Conservation (phyloP, 2,329 filamentous ascomycete species). For the Hymenoscyphus scutula region DNA sequence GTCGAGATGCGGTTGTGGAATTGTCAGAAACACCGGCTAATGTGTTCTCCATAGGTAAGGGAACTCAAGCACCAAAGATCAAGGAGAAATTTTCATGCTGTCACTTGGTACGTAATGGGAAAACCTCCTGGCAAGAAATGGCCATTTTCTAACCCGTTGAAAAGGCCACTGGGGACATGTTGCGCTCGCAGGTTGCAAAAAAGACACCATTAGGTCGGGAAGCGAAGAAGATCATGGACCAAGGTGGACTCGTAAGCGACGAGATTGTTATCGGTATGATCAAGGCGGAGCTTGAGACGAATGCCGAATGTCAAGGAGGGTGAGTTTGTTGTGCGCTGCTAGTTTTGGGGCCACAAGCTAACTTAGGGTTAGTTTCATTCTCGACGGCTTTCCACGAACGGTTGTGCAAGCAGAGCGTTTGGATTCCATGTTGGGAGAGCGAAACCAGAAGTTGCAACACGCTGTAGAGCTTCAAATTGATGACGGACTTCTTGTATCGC, state of each 20-base stretch:
- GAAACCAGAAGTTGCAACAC: slow-evolving; percentile 85
- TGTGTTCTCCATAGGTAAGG: slow-evolving; percentile 69
- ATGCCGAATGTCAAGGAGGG: slow-evolving; percentile 96
- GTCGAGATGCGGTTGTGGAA: slow-evolving; percentile 37
- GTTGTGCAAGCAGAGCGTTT: slow-evolving; percentile 93
- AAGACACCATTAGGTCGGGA: slow-evolving; percentile 92
- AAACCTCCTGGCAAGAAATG: neutral
- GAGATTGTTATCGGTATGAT: slow-evolving; percentile 99
- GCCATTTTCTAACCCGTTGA: slow-evolving; percentile 27
- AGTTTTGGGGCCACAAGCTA: slow-evolving; percentile 3
- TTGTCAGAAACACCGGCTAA: slow-evolving; percentile 26
- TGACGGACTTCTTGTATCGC: slow-evolving; percentile 86
- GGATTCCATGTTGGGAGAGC: slow-evolving; percentile 80
- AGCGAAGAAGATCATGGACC: slow-evolving; percentile 99
- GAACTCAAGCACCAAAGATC: slow-evolving; percentile 95
- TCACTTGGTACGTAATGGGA: slow-evolving; percentile 70
- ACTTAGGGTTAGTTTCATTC: slow-evolving; percentile 74
- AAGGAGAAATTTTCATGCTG: slow-evolving; percentile 98
- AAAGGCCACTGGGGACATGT: slow-evolving; percentile 97
- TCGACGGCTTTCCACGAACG: slow-evolving; percentile 97
- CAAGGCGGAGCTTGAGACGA: slow-evolving; percentile 91
- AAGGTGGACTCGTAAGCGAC: slow-evolving; percentile 94
- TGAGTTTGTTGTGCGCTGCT: slow-evolving; percentile 46
- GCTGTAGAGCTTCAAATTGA: slow-evolving; percentile 97
- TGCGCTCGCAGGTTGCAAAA: slow-evolving; percentile 95